Conservation (phyloP, 345 rosid genomes). For the Durio zibethinus region DNA sequence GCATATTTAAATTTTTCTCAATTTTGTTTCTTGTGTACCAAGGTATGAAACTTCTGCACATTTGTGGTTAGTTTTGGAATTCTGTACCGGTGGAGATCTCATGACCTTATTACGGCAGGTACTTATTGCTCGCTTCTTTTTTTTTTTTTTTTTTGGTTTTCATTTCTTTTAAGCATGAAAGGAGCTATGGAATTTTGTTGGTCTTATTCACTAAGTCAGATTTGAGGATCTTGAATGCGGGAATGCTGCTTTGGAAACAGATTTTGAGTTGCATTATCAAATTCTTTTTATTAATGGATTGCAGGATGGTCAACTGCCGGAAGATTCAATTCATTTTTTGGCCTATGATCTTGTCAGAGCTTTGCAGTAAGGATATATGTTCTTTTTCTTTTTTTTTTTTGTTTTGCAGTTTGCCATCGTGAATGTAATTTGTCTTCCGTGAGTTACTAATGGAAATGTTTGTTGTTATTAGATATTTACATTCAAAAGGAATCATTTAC, state of each 20-base stretch:
- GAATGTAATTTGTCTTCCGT: slow-evolving; percentile 13
- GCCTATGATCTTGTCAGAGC: slow-evolving; percentile 75
- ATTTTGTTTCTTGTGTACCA: neutral
- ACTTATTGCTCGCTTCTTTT: slow-evolving; percentile 5
- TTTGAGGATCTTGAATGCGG: neutral
- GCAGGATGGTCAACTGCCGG: slow-evolving; percentile 88
- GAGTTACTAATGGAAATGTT: slow-evolving; percentile 12
- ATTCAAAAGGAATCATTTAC: slow-evolving; percentile 87
- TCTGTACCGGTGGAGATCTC: slow-evolving; percentile 94
- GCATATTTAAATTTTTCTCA: neutral
- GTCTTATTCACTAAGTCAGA: neutral
- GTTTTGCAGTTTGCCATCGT: neutral
- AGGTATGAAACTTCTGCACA: slow-evolving; percentile 99
- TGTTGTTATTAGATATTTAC: slow-evolving; percentile 54
- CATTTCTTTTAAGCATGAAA: slow-evolving; percentile 8
- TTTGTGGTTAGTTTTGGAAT: slow-evolving; percentile 97
- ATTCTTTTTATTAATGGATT: slow-evolving; percentile 18
- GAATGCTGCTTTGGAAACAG: neutral
- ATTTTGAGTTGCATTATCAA: slow-evolving; percentile 11
- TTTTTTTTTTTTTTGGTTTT: neutral
- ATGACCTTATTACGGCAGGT: slow-evolving; percentile 87
- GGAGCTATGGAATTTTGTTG: neutral
- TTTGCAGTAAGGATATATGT: slow-evolving; percentile 59
- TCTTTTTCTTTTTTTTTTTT: neutral
- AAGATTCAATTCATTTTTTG: slow-evolving; percentile 83